phyloP scores from a whole-genome alignment of 2,329 filamentous ascomycete genomes.

The Lecanicillium sp. region DNA sequence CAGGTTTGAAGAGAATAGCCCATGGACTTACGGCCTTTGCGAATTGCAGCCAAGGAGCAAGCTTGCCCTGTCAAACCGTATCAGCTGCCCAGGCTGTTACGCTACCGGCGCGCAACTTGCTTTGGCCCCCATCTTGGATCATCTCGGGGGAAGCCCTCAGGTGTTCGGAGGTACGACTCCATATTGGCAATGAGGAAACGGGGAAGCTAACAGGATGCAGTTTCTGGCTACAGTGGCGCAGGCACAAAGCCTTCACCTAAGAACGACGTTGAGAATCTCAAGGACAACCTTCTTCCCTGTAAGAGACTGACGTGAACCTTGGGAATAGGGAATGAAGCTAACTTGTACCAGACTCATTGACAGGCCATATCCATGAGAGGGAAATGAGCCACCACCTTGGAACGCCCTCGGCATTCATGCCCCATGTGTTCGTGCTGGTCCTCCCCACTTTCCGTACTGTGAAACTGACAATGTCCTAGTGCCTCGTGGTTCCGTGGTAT shows the following conservation, averaged over 20 bases:
- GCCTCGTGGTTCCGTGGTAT: conserved; percentile 96
- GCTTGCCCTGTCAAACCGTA: conserved; percentile 73
- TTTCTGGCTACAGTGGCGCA: conserved; percentile 89
- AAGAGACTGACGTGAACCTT: no score
- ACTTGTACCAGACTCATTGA: no score
- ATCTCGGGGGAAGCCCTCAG: conserved; percentile 73
- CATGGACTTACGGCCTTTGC: conserved; percentile 86
- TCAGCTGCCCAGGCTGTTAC: conserved; percentile 92
- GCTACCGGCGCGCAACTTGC: conserved; percentile 88
- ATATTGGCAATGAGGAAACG: no score
- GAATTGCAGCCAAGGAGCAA: conserved; percentile 80
- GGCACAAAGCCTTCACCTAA: conserved; percentile 92
- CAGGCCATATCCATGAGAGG: conserved; percentile 89
- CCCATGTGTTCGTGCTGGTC: no score
- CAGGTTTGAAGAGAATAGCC: conserved; percentile 74
- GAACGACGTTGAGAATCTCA: conserved; percentile 80
- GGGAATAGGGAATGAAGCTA: no score
- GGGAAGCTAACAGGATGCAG: no score
- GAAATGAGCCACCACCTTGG: conserved; percentile 80
- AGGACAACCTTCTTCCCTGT: conserved; percentile 85
- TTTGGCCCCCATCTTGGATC: conserved; percentile 71
- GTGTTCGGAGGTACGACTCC: no score
- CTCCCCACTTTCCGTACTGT: no score
- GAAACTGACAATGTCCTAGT: no score
- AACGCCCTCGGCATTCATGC: conserved; percentile 71